Base-by-base conservation (phyloP, 768 basidiomycete genomes). In the Leccinellum albellum region DNA sequence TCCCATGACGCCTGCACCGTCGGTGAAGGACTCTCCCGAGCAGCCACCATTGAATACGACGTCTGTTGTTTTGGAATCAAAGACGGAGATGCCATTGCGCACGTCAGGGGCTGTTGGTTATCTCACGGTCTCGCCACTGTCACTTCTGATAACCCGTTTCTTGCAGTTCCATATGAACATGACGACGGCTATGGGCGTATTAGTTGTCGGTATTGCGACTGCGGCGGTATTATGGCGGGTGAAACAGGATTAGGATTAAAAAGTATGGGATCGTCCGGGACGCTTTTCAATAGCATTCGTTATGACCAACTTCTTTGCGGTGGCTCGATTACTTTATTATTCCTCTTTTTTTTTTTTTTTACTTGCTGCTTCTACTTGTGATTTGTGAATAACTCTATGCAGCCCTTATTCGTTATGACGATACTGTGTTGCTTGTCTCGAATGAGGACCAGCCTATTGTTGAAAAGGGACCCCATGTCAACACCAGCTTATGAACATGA, bases 141-240 rank as follows among this genome's bases (percentile, higher is more conserved):
- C 51, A 1, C 13, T 47, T 45, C 60, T 71, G 54, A 71, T 66
- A 2, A 63, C 58, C 40, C 17, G 31, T 67, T 58, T 62, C 50
- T 63, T 67, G 51, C 69, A 69, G 70, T 64, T 70, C 28, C 67
- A 68, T 23, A 29, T 73, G 31, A 59, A 68, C 58, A 48, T 74
- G 62, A 84, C 62, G 55, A 78, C 86, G 2, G 86, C 84, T 6
- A 70, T 87, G 3, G 87, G 87, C 5, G 82, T 89, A 8, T 67
- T 88, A 17, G 78, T 90, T 4, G 70, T 90, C 28, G 78, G 84
- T 50, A 80, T 87, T 8, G 86, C 85, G 4, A 86, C 88, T 3
- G 86, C 82, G 13, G 88, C 87, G 7, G 87, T 90, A 50, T 72
- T 88, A 64, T 89, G 87, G 86, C 79, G 85, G 60, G 84, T 88